Evolutionary conservation across 768 basidiomycete species (phyloP).

Genomic region (Gloeostereum incarnatum): DNA sequence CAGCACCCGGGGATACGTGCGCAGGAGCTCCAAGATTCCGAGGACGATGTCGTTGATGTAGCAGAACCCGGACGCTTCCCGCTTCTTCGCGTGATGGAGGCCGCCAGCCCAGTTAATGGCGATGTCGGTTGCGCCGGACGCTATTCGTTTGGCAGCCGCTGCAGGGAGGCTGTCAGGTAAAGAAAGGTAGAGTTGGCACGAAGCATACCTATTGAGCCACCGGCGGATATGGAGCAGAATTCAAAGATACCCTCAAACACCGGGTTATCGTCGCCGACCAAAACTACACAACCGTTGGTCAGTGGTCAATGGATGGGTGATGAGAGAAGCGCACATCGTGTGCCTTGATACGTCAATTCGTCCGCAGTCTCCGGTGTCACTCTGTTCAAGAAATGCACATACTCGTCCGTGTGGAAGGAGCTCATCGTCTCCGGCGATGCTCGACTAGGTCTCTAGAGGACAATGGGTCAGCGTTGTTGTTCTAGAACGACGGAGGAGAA

Average conservation of each 20-base stretch:
- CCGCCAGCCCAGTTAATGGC: constrained; percentile 72
- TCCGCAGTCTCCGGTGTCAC: constrained; percentile 91
- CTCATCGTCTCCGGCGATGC: constrained; percentile 74
- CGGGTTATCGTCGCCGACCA: constrained; percentile 96
- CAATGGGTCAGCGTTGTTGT: too few relatives aligned
- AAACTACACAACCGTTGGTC: constrained; percentile 17
- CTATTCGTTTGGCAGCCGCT: constrained; percentile 78
- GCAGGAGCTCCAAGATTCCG: constrained; percentile 86
- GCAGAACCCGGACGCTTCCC: constrained; percentile 97
- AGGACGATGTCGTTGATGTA: constrained; percentile 99
- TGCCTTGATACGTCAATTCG: constrained; percentile 76
- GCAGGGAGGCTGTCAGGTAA: too few relatives aligned
- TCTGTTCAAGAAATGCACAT: constrained; percentile 80
- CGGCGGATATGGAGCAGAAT: constrained; percentile 94
- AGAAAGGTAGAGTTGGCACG: too few relatives aligned
- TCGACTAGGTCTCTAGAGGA: constrained; percentile 59
- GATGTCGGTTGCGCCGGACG: constrained; percentile 70
- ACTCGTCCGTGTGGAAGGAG: constrained; percentile 98
- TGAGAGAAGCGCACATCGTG: constrained; percentile 50
- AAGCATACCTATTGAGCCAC: too few relatives aligned
- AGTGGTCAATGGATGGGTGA: neutral
- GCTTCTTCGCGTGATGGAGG: constrained; percentile 98
- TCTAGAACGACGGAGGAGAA: too few relatives aligned
- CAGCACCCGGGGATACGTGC: constrained; percentile 77
- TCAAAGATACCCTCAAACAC: constrained; percentile 96